Percentiles rank a stretch among this genome's conserved stretches.
Evolutionary conservation across 2,329 filamentous ascomycete genomes (phyloP).

Genomic region (Phaeosphaeriaceae sp.): DNA sequence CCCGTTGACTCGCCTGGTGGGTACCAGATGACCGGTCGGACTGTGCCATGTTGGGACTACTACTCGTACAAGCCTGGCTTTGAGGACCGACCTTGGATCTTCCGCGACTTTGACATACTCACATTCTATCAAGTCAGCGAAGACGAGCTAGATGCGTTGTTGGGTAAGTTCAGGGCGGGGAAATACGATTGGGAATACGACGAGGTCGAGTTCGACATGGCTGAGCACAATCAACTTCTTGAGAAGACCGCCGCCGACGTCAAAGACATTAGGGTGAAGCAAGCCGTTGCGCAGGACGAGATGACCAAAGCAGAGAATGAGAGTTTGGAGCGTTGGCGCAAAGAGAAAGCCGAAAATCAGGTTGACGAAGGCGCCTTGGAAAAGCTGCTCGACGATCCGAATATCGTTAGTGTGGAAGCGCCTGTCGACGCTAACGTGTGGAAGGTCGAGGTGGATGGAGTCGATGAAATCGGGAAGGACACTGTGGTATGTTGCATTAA

Average conservation of each 20-base stretch:
- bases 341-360: constrained; percentile 53
- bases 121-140: constrained; percentile 64
- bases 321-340: constrained; percentile 52
- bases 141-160: constrained; percentile 58
- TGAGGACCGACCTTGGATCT: constrained; percentile 60
- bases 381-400: constrained; percentile 55
- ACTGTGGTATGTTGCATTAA: constrained; percentile 34
- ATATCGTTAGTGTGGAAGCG: constrained; percentile 49
- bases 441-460: constrained; percentile 53
- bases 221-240: constrained; percentile 61
- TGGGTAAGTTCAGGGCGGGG: constrained; percentile 60
- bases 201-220: constrained; percentile 63
- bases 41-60: constrained; percentile 63
- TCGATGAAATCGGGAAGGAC: constrained; percentile 42
- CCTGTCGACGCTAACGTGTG: constrained; percentile 57
- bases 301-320: constrained; percentile 59
- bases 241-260: constrained; percentile 57
- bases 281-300: constrained; percentile 58
- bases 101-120: constrained; percentile 65
- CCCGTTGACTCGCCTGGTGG: constrained; percentile 66
- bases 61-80: constrained; percentile 62
- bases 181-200: constrained; percentile 62
- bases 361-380: constrained; percentile 60
- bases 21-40: constrained; percentile 63
- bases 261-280: constrained; percentile 52